Evolutionary conservation across 2,329 filamentous ascomycete species (phyloP).

Genomic region (Diaporthe capsici): DNA sequence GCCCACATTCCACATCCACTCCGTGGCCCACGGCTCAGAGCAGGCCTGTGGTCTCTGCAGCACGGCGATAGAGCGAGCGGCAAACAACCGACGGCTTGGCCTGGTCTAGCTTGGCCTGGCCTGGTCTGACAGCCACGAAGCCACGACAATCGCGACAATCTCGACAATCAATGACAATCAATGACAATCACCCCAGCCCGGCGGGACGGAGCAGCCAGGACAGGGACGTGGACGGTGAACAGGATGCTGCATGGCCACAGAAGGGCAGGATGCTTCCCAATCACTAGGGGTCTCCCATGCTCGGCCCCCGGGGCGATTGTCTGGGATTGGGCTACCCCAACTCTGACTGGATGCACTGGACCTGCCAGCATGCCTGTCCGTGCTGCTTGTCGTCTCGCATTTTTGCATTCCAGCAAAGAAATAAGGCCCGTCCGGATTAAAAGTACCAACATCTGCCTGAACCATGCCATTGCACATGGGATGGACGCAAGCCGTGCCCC

Average conservation of each 20-base stretch:
- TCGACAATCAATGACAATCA: constrained; percentile 17
- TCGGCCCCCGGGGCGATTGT: constrained; percentile 16
- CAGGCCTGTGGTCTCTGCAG: background rate
- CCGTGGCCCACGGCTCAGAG: background rate
- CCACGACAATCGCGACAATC: constrained; percentile 14
- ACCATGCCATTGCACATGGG: constrained; percentile 24
- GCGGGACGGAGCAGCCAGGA: constrained; percentile 19
- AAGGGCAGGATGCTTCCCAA: background rate
- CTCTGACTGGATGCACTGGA: background rate
- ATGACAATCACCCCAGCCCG: constrained; percentile 7
- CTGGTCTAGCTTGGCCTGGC: constrained; percentile 8
- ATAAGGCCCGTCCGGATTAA: constrained; percentile 21
- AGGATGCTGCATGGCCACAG: background rate
- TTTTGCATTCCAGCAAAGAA: background rate
- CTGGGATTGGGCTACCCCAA: constrained; percentile 8
- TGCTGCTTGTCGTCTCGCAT: background rate
- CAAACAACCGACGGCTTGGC: constrained; percentile 8
- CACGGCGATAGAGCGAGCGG: background rate
- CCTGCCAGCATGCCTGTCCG: constrained; percentile 3
- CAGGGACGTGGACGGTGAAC: constrained; percentile 5
- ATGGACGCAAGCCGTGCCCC: constrained; percentile 3
- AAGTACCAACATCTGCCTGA: constrained; percentile 17
- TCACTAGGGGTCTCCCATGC: constrained; percentile 11
- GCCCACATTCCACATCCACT: constrained; percentile 13
- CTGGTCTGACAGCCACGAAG: constrained; percentile 18